Evolutionary conservation across 768 basidiomycete species (phyloP).

Genomic region (Daedaleopsis sinensis): DNA sequence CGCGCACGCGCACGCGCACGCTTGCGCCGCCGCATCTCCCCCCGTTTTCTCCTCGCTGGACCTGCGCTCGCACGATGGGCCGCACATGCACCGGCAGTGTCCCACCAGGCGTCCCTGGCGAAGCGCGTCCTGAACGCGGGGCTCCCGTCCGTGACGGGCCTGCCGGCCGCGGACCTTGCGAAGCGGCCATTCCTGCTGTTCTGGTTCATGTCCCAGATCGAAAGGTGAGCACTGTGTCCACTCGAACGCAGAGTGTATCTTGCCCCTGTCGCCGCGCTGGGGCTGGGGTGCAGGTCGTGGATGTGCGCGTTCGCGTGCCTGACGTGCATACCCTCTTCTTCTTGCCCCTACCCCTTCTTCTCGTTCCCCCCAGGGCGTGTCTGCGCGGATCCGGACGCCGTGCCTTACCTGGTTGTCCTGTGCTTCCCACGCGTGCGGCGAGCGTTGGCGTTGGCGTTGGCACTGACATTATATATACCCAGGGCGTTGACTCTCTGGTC

Average conservation of each 20-base stretch:
- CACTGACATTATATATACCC: not conserved
- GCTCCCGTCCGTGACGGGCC: constrained; percentile 61
- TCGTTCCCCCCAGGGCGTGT: not conserved
- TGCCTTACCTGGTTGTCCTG: constrained; percentile 1
- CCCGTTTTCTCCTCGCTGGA: not conserved
- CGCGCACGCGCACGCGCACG: too few species aligned
- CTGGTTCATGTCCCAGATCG: constrained; percentile 77
- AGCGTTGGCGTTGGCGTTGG: constrained; percentile 1
- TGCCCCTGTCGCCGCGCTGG: too few species aligned
- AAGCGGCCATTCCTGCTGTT: constrained; percentile 69
- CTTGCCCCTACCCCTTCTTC: not conserved
- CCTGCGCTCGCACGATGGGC: too few species aligned
- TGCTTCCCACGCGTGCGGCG: constrained; percentile 15
- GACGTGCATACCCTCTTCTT: not conserved
- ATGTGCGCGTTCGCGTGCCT: not conserved
- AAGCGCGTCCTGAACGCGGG: constrained; percentile 58
- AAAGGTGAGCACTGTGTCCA: constrained; percentile 40
- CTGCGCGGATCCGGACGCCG: not conserved
- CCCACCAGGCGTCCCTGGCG: constrained; percentile 61
- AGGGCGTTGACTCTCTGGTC: constrained; percentile 65
- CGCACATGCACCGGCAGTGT: constrained; percentile 42
- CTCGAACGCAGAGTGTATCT: not conserved
- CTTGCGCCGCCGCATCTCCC: not conserved
- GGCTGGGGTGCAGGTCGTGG: not conserved
- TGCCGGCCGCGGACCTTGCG: constrained; percentile 46